Percentiles rank a stretch among this genome's conserved stretches.
Evolutionary conservation across 345 rosid species (phyloP).

Genomic region (Eucalyptus curtisii): DNA sequence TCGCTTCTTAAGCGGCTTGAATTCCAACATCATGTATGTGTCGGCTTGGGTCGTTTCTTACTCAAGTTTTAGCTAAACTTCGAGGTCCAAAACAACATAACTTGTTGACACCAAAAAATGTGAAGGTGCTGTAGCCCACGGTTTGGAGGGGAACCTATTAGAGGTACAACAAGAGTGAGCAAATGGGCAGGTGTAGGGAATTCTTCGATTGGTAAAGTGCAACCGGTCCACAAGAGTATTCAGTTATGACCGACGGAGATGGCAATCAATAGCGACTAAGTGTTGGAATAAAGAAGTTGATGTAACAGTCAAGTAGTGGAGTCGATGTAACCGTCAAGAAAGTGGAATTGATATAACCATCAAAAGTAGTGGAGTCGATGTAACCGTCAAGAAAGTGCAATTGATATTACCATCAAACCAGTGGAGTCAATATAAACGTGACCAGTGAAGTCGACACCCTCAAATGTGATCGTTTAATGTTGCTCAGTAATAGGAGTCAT

Average conservation of each 20-base stretch:
- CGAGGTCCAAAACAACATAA: not conserved
- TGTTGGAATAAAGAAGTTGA: not conserved
- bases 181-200: accelerated
- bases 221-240: not conserved
- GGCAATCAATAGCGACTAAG: not conserved
- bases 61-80: accelerated
- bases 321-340: not conserved
- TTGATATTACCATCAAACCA: not conserved
- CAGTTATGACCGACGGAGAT: accelerated
- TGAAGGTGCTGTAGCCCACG: accelerated
- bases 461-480: not conserved
- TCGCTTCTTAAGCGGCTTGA: not conserved
- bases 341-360: not conserved
- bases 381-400: accelerated
- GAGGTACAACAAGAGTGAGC: not conserved
- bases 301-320: accelerated
- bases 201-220: not conserved
- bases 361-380: not conserved
- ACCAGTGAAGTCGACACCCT: accelerated
- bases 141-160: not conserved
- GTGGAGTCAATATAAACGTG: accelerated
- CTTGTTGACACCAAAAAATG: not conserved
- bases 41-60: not conserved
- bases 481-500: accelerated
- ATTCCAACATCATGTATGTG: not conserved